phyloP scores from a whole-genome alignment of 352 stramenopile species.

The Globisporangium perplexum region DNA sequence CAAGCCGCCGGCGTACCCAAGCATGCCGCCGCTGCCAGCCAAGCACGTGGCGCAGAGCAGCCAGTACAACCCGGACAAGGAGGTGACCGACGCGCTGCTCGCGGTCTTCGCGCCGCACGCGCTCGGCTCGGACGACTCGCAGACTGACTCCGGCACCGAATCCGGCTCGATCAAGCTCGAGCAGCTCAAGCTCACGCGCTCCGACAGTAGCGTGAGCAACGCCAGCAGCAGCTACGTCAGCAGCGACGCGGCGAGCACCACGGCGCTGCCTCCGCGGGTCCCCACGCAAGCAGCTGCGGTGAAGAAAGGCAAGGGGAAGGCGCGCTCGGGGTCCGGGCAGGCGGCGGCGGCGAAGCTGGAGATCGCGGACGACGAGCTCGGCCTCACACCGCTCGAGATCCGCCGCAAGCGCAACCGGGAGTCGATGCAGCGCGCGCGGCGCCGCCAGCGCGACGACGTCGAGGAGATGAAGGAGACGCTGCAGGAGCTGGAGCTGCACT shows the following conservation, averaged over 20 bases:
- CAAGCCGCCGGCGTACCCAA: slow-evolving; percentile 1
- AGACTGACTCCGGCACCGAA: slow-evolving; percentile 18
- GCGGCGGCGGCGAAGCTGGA: background rate
- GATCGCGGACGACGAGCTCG: slow-evolving; percentile 22
- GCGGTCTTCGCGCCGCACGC: slow-evolving; percentile 21
- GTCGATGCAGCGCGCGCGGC: slow-evolving; percentile 46
- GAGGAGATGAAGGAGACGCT: slow-evolving; percentile 43
- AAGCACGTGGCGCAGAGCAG: background rate
- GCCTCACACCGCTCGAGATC: slow-evolving; percentile 41
- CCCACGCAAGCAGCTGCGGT: background rate
- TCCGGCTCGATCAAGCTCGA: background rate
- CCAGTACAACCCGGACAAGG: slow-evolving; percentile 6
- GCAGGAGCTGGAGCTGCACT: slow-evolving; percentile 36
- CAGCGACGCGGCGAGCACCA: background rate
- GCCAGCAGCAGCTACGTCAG: slow-evolving; percentile 2
- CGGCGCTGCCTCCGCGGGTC: background rate
- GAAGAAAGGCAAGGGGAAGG: slow-evolving; percentile 8
- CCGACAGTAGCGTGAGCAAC: slow-evolving; percentile 3
- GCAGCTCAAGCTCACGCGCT: slow-evolving; percentile 1
- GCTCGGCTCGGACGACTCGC: slow-evolving; percentile 23
- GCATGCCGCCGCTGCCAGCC: slow-evolving; percentile 5
- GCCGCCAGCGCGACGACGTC: slow-evolving; percentile 38
- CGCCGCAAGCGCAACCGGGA: slow-evolving; percentile 48
- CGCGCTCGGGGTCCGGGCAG: background rate
- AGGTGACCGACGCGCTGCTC: slow-evolving; percentile 20